phyloP scores from a whole-genome alignment of 306 rosid species.

The Datisca glomerata region DNA sequence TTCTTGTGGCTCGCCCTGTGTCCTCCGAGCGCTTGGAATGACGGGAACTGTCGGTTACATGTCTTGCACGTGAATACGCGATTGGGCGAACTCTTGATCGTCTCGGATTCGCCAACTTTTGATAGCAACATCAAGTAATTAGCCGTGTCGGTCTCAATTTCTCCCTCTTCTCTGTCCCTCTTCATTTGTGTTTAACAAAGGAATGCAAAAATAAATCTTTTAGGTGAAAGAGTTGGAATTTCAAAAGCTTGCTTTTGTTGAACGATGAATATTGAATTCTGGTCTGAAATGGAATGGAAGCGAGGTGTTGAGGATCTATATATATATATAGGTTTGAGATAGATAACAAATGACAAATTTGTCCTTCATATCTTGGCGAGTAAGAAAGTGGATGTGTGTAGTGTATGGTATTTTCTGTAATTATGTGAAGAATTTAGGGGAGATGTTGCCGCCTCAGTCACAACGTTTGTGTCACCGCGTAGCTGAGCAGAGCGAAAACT shows the following conservation, averaged over 20 bases:
- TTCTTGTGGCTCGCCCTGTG: slow-evolving; percentile 83
- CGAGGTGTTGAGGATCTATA: not conserved
- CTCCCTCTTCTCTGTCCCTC: slow-evolving; percentile 29
- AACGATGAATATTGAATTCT: no score
- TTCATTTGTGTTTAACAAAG: no score
- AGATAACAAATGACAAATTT: not conserved
- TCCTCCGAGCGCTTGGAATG: slow-evolving; percentile 88
- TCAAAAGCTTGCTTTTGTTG: no score
- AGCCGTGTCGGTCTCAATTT: slow-evolving; percentile 3
- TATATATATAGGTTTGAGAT: not conserved
- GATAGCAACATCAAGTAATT: slow-evolving; percentile 42
- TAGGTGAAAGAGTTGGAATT: no score
- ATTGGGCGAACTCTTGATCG: not conserved
- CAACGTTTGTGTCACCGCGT: slow-evolving; percentile 19
- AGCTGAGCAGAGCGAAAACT: not conserved
- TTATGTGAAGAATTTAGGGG: not conserved
- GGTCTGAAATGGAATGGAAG: not conserved
- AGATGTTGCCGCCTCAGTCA: not conserved
- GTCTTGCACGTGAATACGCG: slow-evolving; percentile 59
- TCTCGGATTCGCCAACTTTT: slow-evolving; percentile 20
- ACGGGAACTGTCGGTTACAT: slow-evolving; percentile 36
- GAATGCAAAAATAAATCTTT: no score
- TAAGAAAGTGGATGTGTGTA: not conserved
- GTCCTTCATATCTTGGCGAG: slow-evolving; percentile 3
- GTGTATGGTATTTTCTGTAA: no score